Evolutionary conservation across 2,329 filamentous ascomycete genomes (phyloP).

Genomic region (Fusarium bulbicola): DNA sequence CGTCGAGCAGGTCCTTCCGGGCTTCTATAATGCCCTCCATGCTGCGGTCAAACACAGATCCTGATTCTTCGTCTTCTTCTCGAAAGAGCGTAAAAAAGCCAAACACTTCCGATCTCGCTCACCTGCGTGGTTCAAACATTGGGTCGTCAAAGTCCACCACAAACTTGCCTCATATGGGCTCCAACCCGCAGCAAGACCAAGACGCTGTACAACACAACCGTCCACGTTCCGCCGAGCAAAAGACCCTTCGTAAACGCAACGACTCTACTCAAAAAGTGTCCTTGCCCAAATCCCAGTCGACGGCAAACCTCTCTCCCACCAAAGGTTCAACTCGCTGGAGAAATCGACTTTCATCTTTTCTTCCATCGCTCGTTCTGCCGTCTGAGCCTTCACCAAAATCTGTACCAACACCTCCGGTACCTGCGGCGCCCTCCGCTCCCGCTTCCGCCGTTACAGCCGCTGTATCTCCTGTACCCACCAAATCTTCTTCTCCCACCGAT

Average conservation of each 20-base stretch:
- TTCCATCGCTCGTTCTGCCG: conserved; percentile 51
- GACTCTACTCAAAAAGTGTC: conserved; percentile 15
- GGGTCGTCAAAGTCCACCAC: conserved; percentile 26
- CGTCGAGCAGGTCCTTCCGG: conserved; percentile 57
- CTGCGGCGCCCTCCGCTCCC: conserved; percentile 31
- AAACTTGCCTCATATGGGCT: conserved; percentile 20
- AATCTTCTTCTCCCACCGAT: conserved; percentile 40
- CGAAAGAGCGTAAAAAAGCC: conserved; percentile 41
- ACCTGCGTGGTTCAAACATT: conserved; percentile 31
- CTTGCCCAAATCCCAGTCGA: conserved; percentile 32
- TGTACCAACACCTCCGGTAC: conserved; percentile 27
- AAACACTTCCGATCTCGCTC: conserved; percentile 37
- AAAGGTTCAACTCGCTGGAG: conserved; percentile 45
- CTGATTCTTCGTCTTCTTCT: conserved; percentile 37
- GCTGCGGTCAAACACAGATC: conserved; percentile 44
- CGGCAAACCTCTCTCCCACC: conserved; percentile 21
- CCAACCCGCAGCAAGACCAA: conserved; percentile 13
- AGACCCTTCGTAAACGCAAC: conserved; percentile 31
- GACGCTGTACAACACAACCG: conserved; percentile 34
- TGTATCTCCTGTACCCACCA: conserved; percentile 32
- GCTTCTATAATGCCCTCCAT: conserved; percentile 50
- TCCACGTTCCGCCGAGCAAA: conserved; percentile 32
- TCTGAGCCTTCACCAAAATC: conserved; percentile 43
- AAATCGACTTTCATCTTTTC: conserved; percentile 48
- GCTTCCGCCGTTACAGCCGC: conserved; percentile 26